Evolutionary conservation across 306 rosid species (phyloP), one percentile per base, ranked within the genome.

Genomic region (Glycine soja): DNA sequence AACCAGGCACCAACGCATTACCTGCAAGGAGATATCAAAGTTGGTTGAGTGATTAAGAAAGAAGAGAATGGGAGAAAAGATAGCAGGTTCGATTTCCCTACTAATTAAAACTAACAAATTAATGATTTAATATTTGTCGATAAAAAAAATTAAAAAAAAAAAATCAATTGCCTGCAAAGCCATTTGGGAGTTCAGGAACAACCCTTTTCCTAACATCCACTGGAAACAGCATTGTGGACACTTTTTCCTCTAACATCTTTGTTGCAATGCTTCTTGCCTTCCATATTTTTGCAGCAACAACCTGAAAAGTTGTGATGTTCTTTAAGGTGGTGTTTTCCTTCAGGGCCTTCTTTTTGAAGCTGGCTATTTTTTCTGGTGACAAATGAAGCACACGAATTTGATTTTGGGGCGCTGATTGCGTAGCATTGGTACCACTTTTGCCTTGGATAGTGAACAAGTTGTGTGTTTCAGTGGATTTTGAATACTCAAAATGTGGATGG

Each of bases 1-100:
- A 90, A 3, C 88, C 94, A 0, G 91, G 91, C 1, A 90, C 87
- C 81, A 87, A 76, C 7, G 92, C 94, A 57, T 90, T 90, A 0
- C 94, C 94, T 4, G 90, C 86, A 36, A 2, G 40, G 40, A 36
- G 40, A 36, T 36, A 36, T 36, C 3, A 36, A 36, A 4, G 40
- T 36, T 24, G 5, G 40, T 36, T 2, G 4, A 36, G 30, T 24
- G 5, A 2, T 36, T 3, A 36, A 36, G 40, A 36, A 36, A 4
- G 40, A 4, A 36, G 40, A 36, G 5, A 36, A 4, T 24, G 2
- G 30, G 30, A 24, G 40, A 36, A 36, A 36, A 36, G 40, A 4
- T 36, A 3, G 40, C 40, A 36, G 0, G 40, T 36, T 36, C 40
- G 40, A 36, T 4, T 36, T 0, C 2, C 30, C 40, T 36, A 4